Percentiles rank a stretch among this genome's conserved stretches.
Conservation (phyloP, 2,329 filamentous ascomycete genomes). For the Epichloe brachyelytri region DNA sequence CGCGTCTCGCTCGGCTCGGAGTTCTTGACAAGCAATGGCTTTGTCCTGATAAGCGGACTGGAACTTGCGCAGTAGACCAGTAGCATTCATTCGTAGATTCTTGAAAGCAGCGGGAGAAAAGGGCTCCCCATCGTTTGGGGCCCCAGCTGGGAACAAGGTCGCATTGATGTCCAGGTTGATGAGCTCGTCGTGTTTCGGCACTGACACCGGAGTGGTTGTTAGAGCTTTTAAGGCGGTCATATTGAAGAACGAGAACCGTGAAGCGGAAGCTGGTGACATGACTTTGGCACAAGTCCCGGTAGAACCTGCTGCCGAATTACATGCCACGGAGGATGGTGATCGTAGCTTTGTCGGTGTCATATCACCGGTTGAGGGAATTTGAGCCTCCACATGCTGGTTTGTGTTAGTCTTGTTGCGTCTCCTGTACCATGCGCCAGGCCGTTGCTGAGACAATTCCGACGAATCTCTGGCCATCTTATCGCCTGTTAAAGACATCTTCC, state of each 20-base stretch:
- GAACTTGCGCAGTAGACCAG: conserved; percentile 40
- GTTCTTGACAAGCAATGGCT: conserved; percentile 34
- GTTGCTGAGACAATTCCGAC: conserved; percentile 7
- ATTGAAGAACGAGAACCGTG: conserved; percentile 33
- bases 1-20: conserved; percentile 39
- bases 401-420: conserved; percentile 7
- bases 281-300: conserved; percentile 1
- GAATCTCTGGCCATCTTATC: conserved; percentile 12
- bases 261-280: conserved; percentile 7
- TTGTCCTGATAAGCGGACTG: conserved; percentile 46
- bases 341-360: conserved; percentile 5
- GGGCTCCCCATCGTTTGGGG: conserved; percentile 30
- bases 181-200: conserved; percentile 36
- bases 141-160: conserved; percentile 36
- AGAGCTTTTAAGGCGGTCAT: conserved; percentile 27
- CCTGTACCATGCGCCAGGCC: conserved; percentile 13
- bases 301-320: background rate
- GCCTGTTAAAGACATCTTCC: conserved; percentile 20
- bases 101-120: conserved; percentile 49
- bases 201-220: conserved; percentile 11
- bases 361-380: background rate
- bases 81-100: conserved; percentile 46
- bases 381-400: background rate
- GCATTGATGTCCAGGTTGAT: conserved; percentile 41
- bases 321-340: background rate